Base-by-base conservation (phyloP, 2,329 filamentous ascomycete genomes). In the Microthyrium microscopicum region DNA sequence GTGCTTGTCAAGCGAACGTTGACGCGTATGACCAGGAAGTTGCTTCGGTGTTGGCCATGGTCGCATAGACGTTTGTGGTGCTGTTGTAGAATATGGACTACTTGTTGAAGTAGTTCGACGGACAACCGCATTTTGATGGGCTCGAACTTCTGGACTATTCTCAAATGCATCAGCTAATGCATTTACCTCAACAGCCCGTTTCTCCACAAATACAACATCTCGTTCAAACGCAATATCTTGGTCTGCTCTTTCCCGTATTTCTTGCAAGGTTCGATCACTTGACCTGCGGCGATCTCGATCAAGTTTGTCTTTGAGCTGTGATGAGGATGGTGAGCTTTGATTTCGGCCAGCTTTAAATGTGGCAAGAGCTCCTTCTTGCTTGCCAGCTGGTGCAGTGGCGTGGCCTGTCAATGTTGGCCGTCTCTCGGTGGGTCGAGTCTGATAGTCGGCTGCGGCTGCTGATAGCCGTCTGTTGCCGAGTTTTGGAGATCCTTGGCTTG, bases 191-290 rank as follows among this genome's bases (percentile, higher is more conserved):
- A 98, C 85, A 15, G 84, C 79, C 42, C 78, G 75, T 60, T 94
- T 93, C 58, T 98, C 89, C 9, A 98, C 82, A 18, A 95, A 66
- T 15, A 98, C 87, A 46, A 95, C 98, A 43, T 95, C 89, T 42
- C 87, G 73, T 50, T 93, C 85, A 45, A 92, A 79, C 1, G 80
- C 80, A 31, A 91, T 74, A 42, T 95, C 87, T 46, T 92, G 81
- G 3, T 81, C 83, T 3, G 77, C 78, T 29, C 67, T 65, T 42
- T 78, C 73, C 26, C 64, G 62, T 31, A 66, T 66, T 32, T 61
- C 58, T 21, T 56, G 52, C 39, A 54, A 40, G 6, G 51, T 52
- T 25, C 49, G 50, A 18, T 49, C 47, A 26, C 56, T 54, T 27
- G 52, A 52, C 22, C 55, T 56, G n/a, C 52, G 48, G 5, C 52